Evolutionary conservation across 805 yeast species (phyloP).

Genomic region (Yamadazyma scolyti): DNA sequence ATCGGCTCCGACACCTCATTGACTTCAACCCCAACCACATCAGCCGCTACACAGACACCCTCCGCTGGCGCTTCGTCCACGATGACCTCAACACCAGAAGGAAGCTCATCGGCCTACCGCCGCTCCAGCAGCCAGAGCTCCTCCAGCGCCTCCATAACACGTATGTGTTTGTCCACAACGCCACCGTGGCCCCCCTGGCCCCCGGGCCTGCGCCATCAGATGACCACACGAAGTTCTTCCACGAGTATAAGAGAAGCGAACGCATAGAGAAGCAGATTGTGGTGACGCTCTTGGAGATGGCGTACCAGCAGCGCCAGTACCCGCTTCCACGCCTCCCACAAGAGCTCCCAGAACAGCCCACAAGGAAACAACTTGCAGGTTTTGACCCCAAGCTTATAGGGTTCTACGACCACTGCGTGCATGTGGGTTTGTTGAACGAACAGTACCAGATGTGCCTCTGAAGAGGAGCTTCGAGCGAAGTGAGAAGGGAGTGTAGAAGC

Average conservation of each 20-base stretch:
- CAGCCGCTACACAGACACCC: constrained; percentile 15
- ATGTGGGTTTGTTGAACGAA: constrained; percentile 27
- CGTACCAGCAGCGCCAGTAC: constrained; percentile 15
- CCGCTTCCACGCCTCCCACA: constrained; percentile 21
- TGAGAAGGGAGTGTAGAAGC: too few species aligned
- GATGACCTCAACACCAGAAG: constrained; percentile 16
- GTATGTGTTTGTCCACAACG: constrained; percentile 27
- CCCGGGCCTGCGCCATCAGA: constrained; percentile 6
- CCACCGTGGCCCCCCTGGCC: constrained; percentile 20
- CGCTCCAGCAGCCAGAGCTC: constrained; percentile 10
- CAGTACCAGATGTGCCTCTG: constrained; percentile 21
- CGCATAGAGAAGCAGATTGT: constrained; percentile 21
- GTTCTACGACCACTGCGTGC: constrained; percentile 20
- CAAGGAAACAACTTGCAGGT: constrained; percentile 3
- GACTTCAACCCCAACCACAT: constrained; percentile 10
- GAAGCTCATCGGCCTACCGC: constrained; percentile 5
- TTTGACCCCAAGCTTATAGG: constrained; percentile 13
- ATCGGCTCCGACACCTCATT: constrained; percentile 24
- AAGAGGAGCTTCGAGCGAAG: too few species aligned
- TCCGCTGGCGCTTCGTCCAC: constrained; percentile 24
- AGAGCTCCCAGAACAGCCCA: constrained; percentile 4
- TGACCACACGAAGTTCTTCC: constrained; percentile 11
- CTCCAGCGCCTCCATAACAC: constrained; percentile 22
- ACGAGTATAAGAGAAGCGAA: constrained; percentile 14
- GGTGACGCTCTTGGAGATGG: constrained; percentile 21